Evolutionary conservation across 2,329 filamentous ascomycete genomes (phyloP), one percentile per base, ranked within the genome.

Genomic region (Ophiognomonia clavigignenti-juglandacearum): DNA sequence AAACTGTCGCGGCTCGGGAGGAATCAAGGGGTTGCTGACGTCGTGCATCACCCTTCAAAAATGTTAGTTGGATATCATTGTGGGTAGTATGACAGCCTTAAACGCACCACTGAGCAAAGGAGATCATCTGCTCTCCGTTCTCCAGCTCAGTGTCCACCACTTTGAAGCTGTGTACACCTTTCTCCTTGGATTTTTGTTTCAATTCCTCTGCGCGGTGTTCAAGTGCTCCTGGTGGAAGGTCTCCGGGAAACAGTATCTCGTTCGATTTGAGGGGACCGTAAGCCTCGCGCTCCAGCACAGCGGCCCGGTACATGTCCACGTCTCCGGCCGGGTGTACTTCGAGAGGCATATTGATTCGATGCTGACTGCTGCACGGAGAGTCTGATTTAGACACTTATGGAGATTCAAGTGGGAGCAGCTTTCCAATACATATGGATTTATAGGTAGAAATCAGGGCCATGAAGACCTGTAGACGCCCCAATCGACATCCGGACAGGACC

Each of bases 211-310:
- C 51, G 49, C 37, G 43, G 31, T 20, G 27, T 6, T 47, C 38
- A 4, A 49, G 39, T 4, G 43, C 20, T 10, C 51, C 44, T 26
- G 52, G 48, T 3, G 43, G 36, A 6, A 51, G 43, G 6, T 47
- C 46, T 9, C 40, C 39, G 7, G 56, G 53, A 16, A 61, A 67
- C 1, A 74, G 58, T 16, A 65, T 53, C 2, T 41, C 14, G 40
- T 55, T 61, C 43, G 65, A 54, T 10, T 61, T 53, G 34, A 58
- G 64, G 8, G 57, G 54, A 1, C 56, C 59, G 48, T 69, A 70
- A 16, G 70, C 70, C 4, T 50, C 55, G 14, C 39, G 51, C 54
- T 72, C 69, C 36, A 72, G 67, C 39, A 62, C 56, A 16, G 61
- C 60, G 27, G 61, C 56, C 23, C 64, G 66, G 23, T 47, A 44